A percentile compares a stretch with the other conserved stretches of the same genome.
Evolutionary conservation across 164 flowering plant species (phyloP).

Genomic region (Hamamelis virginiana): DNA sequence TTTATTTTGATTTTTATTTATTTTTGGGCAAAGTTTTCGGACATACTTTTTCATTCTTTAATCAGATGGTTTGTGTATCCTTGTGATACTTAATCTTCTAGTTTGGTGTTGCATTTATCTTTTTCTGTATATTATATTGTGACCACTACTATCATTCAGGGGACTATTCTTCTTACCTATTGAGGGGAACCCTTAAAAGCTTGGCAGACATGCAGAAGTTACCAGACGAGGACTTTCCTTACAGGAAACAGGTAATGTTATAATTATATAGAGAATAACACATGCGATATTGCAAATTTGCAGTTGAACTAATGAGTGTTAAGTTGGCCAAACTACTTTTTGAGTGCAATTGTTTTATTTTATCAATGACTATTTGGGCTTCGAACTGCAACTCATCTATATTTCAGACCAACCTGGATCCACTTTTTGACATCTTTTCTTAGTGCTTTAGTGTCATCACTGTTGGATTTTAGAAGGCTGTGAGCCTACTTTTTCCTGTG

Average conservation of each 20-base stretch:
- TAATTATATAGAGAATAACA: background rate
- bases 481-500: no score
- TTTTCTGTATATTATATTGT: background rate
- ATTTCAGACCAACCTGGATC: no score
- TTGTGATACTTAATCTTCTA: background rate
- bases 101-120: background rate
- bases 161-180: conserved; percentile 45
- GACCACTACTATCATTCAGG: conserved; percentile 37
- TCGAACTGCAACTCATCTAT: no score
- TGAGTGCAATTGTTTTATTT: no score
- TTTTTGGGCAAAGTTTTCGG: background rate
- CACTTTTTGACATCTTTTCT: no score
- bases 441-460: no score
- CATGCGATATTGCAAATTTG: no score
- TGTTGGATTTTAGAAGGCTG: no score
- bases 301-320: no score
- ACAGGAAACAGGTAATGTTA: conserved; percentile 73
- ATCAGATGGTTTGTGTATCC: background rate
- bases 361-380: no score
- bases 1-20: no score
- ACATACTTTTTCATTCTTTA: conserved; percentile 1
- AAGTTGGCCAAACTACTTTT: no score
- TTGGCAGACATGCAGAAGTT: conserved; percentile 78
- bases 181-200: conserved; percentile 60
- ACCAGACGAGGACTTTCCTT: conserved; percentile 74